Base-by-base conservation (phyloP, 805 yeast species). In the Grigorovia yakushimaensis region DNA sequence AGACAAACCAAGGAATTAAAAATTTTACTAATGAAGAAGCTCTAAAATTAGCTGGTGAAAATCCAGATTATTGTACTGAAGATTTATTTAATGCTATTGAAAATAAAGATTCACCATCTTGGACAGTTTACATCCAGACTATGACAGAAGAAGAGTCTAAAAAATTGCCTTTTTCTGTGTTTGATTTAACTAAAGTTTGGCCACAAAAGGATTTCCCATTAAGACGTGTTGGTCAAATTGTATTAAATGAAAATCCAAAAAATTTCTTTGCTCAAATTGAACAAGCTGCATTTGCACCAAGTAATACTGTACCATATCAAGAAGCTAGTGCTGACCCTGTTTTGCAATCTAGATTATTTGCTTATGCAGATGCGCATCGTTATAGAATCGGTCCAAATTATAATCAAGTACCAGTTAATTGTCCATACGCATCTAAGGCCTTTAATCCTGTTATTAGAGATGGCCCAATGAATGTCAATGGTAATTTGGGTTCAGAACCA, bases 151-250 rank as follows among this genome's bases (percentile, higher is more conserved):
- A 79, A 57, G 81, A 88, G 68, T 88, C 95, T 50, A 76, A 82
- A 66, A 68, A 78, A 51, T 77, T 77, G 44, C 82, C 83, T 62
- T 87, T 84, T 69, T 83, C 91, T 5, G 89, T 88, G 41, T 87
- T 85, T 63, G 96, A 88, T 68, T 74, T 88, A 66, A 88, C 96
- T 53, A 88, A 88, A 72, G 84, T 85, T 47, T 88, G 96, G 96
- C 88, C 96, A 35, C 94, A 88, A 63, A 71, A 70, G 57, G 82
- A 87, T 48, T 88, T 79, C 74, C 96, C 96, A 61, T 68, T 88
- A 70, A 79, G 95, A 67, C 80, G 81, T 66, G 82, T 88, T 62
- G 96, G 95, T 65, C 81, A 80, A 65, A 71, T 87, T 54, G 79
- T 78, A 1, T 68, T 87, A 65, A 83, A 87, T 67, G 86, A 84